Base-by-base conservation (phyloP, 2,329 filamentous ascomycete genomes). In the Celoporthe dispersa region DNA sequence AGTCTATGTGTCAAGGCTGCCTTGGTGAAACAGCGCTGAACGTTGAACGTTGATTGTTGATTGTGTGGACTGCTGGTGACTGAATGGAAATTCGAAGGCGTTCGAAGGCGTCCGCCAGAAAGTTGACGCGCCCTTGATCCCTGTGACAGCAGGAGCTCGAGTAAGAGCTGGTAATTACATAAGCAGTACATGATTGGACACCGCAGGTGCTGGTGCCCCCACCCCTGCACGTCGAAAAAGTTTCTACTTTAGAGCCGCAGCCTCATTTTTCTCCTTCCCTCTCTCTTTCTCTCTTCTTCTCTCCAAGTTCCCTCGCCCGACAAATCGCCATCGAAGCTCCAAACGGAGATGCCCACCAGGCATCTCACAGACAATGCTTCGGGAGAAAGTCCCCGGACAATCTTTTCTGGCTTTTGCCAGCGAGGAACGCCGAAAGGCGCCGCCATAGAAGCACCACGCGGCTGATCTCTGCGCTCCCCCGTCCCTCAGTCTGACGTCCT, bases 311-410 rank as follows among this genome's bases (percentile, higher is more conserved):
- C 90, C 94, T 97, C 94, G 94, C 88, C 94, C 94, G 90, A 98
- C 94, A 94, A 94, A 97, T 98, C 95, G 95, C 94, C 92, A 90
- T 97, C 94, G 92, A 97, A 98, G 95, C 94, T 94, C 84, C 93
- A 91, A 85, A 97, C 93, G 91, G 93, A 92, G 86, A 88, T 79
- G 77, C 76, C 81, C 75, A 75, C 74, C 77, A 77, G 79, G 79
- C 78, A 74, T 79, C 77, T 78, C 75, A 72, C 64, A 73, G 78
- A 75, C 28, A 59, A 77, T 80, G 94, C 94, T 98, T 98, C 96
- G 94, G 95, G 95, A 97, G 95, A 98, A 98, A 98, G 95, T 98
- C 95, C 95, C 95, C 95, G 95, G 95, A 98, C 94, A 91, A 84
- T 79, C 75, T 77, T 76, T 73, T 76, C 78, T 79, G 75, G 41